Percentiles rank a stretch among this genome's conserved stretches.
These are phyloP conservation scores for Beauveria australis DNA, from an alignment of 2,329 filamentous ascomycete species.

Conservation along the genomic window DNA sequence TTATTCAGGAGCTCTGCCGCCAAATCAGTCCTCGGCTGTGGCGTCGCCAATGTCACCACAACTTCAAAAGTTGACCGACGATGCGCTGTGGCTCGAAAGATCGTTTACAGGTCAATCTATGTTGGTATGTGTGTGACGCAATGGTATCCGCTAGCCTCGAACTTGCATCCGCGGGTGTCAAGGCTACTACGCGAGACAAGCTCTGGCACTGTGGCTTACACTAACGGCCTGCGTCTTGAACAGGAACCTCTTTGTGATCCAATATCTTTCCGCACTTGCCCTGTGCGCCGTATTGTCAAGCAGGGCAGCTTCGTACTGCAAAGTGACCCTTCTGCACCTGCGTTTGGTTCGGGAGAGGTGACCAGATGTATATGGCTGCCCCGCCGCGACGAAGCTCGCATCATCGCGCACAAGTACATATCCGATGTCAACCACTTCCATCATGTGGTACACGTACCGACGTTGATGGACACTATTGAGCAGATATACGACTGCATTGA, in stretches of 20 bases:
- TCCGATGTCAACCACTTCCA: conserved; percentile 23
- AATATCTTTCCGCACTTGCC: conserved; percentile 25
- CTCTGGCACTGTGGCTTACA: neutral
- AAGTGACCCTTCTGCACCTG: conserved; percentile 16
- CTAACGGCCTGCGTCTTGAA: neutral
- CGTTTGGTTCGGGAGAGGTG: conserved; percentile 19
- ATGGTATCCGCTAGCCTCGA: neutral
- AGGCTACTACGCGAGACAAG: neutral
- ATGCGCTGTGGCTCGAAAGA: conserved; percentile 26
- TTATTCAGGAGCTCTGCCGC: neutral
- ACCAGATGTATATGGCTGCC: conserved; percentile 27
- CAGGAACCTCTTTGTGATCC: conserved; percentile 24
- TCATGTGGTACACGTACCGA: conserved; percentile 24
- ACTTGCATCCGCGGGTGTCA: neutral
- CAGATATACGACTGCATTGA: conserved; percentile 22
- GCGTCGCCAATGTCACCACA: conserved; percentile 19
- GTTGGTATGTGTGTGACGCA: conserved; percentile 18
- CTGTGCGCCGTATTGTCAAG: conserved; percentile 23
- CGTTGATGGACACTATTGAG: conserved; percentile 21
- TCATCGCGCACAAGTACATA: conserved; percentile 23
- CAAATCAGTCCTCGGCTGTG: conserved; percentile 9
- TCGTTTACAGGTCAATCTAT: conserved; percentile 23
- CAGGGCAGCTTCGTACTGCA: conserved; percentile 26
- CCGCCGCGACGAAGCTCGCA: conserved; percentile 22
- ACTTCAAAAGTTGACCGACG: conserved; percentile 25